phyloP scores from a whole-genome alignment of 371 early-diverging fungal genomes.

The Saksenaea vasiformis region DNA sequence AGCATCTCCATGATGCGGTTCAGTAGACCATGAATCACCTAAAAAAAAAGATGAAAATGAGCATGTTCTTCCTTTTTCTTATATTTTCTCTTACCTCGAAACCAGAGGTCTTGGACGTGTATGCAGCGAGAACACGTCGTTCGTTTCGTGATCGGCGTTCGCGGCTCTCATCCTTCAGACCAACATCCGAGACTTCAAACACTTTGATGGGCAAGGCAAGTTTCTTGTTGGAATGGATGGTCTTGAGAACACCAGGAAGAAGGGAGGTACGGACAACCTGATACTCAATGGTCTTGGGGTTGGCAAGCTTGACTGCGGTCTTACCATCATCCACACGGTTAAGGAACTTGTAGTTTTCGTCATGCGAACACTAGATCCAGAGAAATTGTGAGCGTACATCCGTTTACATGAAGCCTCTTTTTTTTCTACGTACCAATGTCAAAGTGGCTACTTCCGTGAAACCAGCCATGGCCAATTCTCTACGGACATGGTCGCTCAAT shows the following conservation, averaged over 20 bases:
- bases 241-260: conserved; percentile 97
- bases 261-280: conserved; percentile 95
- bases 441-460: conserved; percentile 97
- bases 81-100: conserved; percentile 80
- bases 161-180: conserved; percentile 77
- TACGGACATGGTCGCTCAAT: conserved; percentile 86
- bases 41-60: conserved; percentile 5
- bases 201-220: conserved; percentile 92
- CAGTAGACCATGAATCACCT: conserved; percentile 89
- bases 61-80: not conserved
- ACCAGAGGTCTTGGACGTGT: conserved; percentile 85
- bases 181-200: conserved; percentile 98
- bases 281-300: conserved; percentile 96
- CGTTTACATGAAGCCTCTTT: not conserved
- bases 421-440: conserved; percentile 68
- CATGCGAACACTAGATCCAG: conserved; percentile 83
- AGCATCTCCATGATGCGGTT: conserved; percentile 91
- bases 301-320: conserved; percentile 89
- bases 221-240: conserved; percentile 90
- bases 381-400: conserved; percentile 1
- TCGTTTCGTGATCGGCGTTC: conserved; percentile 92
- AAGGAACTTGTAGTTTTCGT: conserved; percentile 92
- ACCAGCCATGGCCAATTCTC: conserved; percentile 92
- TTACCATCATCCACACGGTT: conserved; percentile 75
- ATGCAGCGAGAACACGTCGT: conserved; percentile 89